Base-by-base conservation (phyloP, 2,329 filamentous ascomycete species). In the Xylariomycetidae sp. region DNA sequence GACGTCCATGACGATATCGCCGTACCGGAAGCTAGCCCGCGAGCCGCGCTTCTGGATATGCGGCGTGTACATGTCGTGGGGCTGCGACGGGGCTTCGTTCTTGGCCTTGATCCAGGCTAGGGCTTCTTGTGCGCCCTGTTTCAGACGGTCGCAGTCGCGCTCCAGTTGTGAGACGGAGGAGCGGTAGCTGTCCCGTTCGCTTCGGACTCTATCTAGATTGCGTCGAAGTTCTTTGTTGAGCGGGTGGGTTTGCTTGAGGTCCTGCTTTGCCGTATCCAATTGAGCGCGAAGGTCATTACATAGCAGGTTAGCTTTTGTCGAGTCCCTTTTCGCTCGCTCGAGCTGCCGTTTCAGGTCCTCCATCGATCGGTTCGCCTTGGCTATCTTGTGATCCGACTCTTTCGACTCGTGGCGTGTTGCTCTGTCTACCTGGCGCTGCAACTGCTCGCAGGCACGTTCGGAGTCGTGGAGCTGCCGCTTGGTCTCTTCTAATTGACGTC, bases 191-290 rank as follows among this genome's bases (percentile, higher is more conserved):
- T 74, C 71, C 16, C 79, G 70, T 51, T 88, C 81, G 48, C 77
- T 77, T 16, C 82, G 80, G 4, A 77, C 75, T 31, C 81, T 74
- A 37, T 85, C 78, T 14, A 94, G 70, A 46, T 89, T 86, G 34
- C 69, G 65, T 8, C 78, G 72, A 12, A 86, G 68, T 8, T 76
- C 55, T 30, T 57, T 56, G 25, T 53, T 59, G 25, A 60, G 43
- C 13, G 59, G 47, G 16, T 40, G 38, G 16, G 33, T 40, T 4
- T 44, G 37, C 25, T 47, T 40, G 3, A 49, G 44, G 12, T 56
- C 49, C 19, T 48, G 39, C 25, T 42, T 51, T 0, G 46, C 41
- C 11, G 34, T 16, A 11, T 48, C 38, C 4, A 54, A 41, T 50
- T 45, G 50, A 40, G 25, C 53, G 43, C 41, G 46, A 22, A 63